These are phyloP conservation scores for Cucumis melo DNA, from an alignment of 306 rosid species.

Conservation along the genomic window DNA sequence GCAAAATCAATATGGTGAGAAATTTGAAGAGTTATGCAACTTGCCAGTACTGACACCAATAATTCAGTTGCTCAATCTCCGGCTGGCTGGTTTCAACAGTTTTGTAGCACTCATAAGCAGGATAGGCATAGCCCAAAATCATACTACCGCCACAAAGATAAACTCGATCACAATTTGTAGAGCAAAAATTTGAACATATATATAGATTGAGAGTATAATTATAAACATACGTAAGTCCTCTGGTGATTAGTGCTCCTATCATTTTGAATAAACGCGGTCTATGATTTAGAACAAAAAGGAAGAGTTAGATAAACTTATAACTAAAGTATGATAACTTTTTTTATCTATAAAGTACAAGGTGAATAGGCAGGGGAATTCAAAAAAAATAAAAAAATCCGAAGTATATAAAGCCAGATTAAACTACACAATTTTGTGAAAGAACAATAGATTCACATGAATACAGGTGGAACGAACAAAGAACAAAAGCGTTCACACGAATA, in stretches of 20 bases:
- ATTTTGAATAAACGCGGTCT: constrained; percentile 46
- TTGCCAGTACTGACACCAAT: constrained; percentile 97
- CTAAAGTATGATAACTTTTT: background rate
- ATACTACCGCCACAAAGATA: constrained; percentile 32
- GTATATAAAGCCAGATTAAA: background rate
- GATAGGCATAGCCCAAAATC: constrained; percentile 86
- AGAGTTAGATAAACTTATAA: background rate
- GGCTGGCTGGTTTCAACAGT: constrained; percentile 69
- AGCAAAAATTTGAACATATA: background rate
- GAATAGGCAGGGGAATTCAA: background rate
- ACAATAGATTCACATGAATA: background rate
- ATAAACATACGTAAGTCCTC: constrained; percentile 68
- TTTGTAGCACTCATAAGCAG: constrained; percentile 90
- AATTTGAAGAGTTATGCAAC: background rate
- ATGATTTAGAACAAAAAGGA: constrained; percentile 9
- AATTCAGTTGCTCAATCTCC: constrained; percentile 72
- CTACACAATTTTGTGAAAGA: background rate
- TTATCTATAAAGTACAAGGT: background rate
- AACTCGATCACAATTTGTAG: background rate
- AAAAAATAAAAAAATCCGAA: background rate
- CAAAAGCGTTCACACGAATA: background rate
- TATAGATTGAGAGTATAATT: background rate
- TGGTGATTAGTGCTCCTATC: constrained; percentile 76
- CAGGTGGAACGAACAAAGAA: background rate
- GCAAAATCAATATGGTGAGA: background rate